A percentile compares a stretch with the other conserved stretches of the same genome.
phyloP scores from a whole-genome alignment of 306 rosid genomes.

The Aeschynomene evenia region DNA sequence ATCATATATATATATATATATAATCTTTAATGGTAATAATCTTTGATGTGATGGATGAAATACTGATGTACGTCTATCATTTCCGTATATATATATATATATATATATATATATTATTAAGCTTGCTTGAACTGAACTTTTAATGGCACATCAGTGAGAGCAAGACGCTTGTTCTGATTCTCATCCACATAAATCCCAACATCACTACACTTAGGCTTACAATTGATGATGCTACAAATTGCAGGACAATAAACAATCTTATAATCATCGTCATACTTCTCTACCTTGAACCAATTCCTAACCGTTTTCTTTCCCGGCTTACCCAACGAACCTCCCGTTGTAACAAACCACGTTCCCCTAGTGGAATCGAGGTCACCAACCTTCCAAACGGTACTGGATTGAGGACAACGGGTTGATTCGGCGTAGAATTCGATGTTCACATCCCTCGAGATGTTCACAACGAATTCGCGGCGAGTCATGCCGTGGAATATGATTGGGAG shows the following conservation, averaged over 20 bases:
- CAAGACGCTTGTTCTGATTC: neutral
- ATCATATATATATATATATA: too few relatives aligned
- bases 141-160: neutral
- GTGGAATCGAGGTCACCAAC: conserved; percentile 10
- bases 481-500: too few relatives aligned
- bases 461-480: too few relatives aligned
- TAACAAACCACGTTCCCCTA: conserved; percentile 27
- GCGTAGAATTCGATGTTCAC: too few relatives aligned
- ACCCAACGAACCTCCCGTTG: conserved; percentile 3
- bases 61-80: too few relatives aligned
- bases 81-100: too few relatives aligned
- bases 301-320: conserved; percentile 23
- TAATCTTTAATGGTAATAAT: too few relatives aligned
- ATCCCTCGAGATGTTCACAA: too few relatives aligned
- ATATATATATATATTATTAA: too few relatives aligned
- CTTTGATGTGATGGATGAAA: too few relatives aligned
- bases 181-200: neutral
- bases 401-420: neutral
- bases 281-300: neutral
- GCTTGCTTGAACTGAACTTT: neutral
- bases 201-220: neutral
- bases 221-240: neutral
- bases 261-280: neutral
- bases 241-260: neutral
- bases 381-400: conserved; percentile 36